Base-by-base conservation (phyloP, 2,329 filamentous ascomycete species). In the Colletotrichum sp. region DNA sequence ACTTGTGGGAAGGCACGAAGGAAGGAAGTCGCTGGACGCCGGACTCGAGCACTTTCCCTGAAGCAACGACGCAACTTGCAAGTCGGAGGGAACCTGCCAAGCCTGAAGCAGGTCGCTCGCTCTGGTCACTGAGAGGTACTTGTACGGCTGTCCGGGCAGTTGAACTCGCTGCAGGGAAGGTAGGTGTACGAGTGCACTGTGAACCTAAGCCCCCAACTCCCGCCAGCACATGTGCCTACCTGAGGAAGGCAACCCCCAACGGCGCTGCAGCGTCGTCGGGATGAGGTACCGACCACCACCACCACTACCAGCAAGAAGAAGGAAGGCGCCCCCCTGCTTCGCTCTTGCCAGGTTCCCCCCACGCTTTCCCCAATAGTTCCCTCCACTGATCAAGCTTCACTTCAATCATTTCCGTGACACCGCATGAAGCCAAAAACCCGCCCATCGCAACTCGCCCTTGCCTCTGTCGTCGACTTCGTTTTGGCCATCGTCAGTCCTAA, bases 301-400 rank as follows among this genome's bases (percentile, higher is more conserved):
- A 56, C 52, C 21, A 24, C 52, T 2, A 21, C n/a, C 52, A 16
- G 13, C 55, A 26, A 58, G 43, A 48, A 12, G 38, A n/a, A 48
- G n/a, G 43, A 48, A 48, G 43, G 43, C 10, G n/a, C 34, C 56
- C 71, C 68, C 72, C 28, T 71, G 68, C 61, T 66, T 71, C 13
- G 61, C 18, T 34, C 34, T 18, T 64, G 55, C 72, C 69, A 72
- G 72, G 72, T 30, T 60, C 56, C 73, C 71, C 73, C 73, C 73
- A 73, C 73, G 73, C 73, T 43, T 64, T 68, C 64, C 56, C 70
- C 73, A 60, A 36, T 60, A 28, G 61, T 30, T 52, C 62, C 73
- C 62, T 73, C 70, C 73, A 68, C 62, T 68, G 36, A 68, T 75
- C 70, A 75, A 68, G 73, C 73, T 75, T 73, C 73, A 64, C 38